These are phyloP conservation scores for Striga asiatica DNA, from an alignment of 257 asterid genomes.

Conservation along the genomic window DNA sequence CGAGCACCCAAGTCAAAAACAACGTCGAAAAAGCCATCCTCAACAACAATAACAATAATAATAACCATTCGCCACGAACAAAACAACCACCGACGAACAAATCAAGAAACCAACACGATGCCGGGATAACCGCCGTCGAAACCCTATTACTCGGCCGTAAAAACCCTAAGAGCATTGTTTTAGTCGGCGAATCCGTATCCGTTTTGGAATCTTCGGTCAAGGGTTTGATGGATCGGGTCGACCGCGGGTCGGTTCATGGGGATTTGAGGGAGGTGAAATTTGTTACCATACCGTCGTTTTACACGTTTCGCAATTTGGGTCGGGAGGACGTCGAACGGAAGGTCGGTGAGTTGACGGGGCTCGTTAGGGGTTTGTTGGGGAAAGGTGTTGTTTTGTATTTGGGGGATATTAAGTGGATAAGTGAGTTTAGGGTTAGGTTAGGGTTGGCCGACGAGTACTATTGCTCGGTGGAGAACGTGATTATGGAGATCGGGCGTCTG, in stretches of 20 bases:
- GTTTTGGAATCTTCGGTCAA: constrained; percentile 34
- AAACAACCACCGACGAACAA: background rate
- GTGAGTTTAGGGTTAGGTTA: constrained; percentile 38
- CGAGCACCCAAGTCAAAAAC: constrained; percentile 64
- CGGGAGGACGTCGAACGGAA: constrained; percentile 57
- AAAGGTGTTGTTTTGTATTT: constrained; percentile 75
- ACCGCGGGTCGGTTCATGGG: constrained; percentile 40
- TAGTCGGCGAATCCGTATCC: constrained; percentile 51
- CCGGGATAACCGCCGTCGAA: constrained; percentile 34
- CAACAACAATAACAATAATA: background rate
- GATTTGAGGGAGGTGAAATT: constrained; percentile 44
- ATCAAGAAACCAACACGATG: constrained; percentile 20
- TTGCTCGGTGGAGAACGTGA: constrained; percentile 73
- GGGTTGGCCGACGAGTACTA: constrained; percentile 23
- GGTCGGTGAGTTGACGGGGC: constrained; percentile 40
- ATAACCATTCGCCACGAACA: no score
- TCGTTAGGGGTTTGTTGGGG: constrained; percentile 35
- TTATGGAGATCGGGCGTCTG: constrained; percentile 62
- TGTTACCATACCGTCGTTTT: constrained; percentile 43
- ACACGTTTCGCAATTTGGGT: constrained; percentile 35
- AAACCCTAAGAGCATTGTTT: constrained; percentile 30
- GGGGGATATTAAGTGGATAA: constrained; percentile 76
- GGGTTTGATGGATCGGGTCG: constrained; percentile 46
- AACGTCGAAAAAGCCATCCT: constrained; percentile 52
- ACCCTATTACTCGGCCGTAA: constrained; percentile 16